Conservation (phyloP, 345 rosid species). For the Rubroshorea leprosula region DNA sequence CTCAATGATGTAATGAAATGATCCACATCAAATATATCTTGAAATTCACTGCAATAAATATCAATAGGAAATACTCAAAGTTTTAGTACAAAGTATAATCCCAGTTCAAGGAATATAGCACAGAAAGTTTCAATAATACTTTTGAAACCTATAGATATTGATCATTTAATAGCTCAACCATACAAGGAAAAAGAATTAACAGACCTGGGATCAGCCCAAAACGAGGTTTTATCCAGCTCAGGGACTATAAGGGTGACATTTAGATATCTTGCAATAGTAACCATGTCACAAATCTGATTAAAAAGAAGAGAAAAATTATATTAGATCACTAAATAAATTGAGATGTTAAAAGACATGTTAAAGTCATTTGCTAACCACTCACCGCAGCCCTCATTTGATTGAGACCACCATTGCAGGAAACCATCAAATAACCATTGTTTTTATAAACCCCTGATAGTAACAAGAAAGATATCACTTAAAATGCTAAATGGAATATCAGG, state of each 20-base stretch:
- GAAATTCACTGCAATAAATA: constrained; percentile 56
- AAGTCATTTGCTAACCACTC: constrained; percentile 19
- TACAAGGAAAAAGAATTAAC: constrained; percentile 4
- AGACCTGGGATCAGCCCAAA: constrained; percentile 91
- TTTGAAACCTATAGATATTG: neutral
- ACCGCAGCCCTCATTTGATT: constrained; percentile 95
- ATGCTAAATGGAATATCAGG: neutral
- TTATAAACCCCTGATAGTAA: constrained; percentile 66
- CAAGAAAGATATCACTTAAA: neutral
- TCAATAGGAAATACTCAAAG: constrained; percentile 1
- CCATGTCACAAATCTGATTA: constrained; percentile 84
- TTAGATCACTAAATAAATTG: neutral
- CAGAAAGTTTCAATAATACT: neutral
- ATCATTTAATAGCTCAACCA: constrained; percentile 1
- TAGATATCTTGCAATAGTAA: constrained; percentile 71
- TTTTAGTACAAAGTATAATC: neutral
- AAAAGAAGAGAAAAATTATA: neutral
- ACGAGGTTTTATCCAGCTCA: constrained; percentile 77
- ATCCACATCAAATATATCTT: constrained; percentile 82
- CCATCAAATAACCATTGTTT: constrained; percentile 94
- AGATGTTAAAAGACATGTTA: neutral
- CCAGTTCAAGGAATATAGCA: neutral
- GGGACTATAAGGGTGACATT: constrained; percentile 90
- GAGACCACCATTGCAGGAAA: constrained; percentile 91
- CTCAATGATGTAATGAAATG: constrained; percentile 74